phyloP scores from a whole-genome alignment of 441 rosid genomes.

The Euphorbia schlechtendalii region DNA sequence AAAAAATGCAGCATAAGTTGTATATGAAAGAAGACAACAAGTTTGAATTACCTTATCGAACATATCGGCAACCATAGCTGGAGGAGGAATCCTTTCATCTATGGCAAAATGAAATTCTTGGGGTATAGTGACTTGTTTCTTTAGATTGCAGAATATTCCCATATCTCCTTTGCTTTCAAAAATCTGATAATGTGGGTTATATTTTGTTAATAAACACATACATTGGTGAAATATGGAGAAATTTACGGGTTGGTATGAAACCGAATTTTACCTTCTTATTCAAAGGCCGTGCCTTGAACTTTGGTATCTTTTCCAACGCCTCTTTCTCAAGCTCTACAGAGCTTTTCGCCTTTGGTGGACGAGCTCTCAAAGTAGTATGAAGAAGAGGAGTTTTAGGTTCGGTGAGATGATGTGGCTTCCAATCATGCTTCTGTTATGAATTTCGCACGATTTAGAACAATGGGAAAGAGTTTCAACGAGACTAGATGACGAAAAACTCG shows the following conservation, averaged over 20 bases:
- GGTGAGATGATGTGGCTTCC: slow-evolving; percentile 57
- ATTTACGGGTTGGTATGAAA: background rate
- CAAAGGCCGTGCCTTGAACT: slow-evolving; percentile 89
- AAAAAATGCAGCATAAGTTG: background rate
- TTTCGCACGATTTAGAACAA: background rate
- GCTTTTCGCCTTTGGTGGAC: slow-evolving; percentile 68
- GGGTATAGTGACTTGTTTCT: slow-evolving; percentile 76
- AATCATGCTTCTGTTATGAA: slow-evolving; percentile 40
- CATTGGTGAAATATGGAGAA: background rate
- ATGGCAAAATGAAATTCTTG: slow-evolving; percentile 90
- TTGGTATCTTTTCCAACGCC: slow-evolving; percentile 83
- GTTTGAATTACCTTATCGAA: slow-evolving; percentile 64
- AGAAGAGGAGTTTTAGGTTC: slow-evolving; percentile 79
- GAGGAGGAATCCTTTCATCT: slow-evolving; percentile 77
- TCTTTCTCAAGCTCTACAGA: slow-evolving; percentile 79
- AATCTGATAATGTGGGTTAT: slow-evolving; percentile 39
- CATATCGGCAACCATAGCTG: slow-evolving; percentile 51
- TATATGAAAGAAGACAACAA: background rate
- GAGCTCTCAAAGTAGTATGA: slow-evolving; percentile 73
- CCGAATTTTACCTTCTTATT: slow-evolving; percentile 67
- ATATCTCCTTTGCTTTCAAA: slow-evolving; percentile 93
- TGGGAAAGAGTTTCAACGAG: slow-evolving; percentile 4
- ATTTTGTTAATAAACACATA: background rate
- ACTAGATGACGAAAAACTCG: too few species aligned
- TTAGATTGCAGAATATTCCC: slow-evolving; percentile 70